Base-by-base conservation (phyloP, 495 filamentous ascomycete genomes). In the Tuber melanosporum region DNA sequence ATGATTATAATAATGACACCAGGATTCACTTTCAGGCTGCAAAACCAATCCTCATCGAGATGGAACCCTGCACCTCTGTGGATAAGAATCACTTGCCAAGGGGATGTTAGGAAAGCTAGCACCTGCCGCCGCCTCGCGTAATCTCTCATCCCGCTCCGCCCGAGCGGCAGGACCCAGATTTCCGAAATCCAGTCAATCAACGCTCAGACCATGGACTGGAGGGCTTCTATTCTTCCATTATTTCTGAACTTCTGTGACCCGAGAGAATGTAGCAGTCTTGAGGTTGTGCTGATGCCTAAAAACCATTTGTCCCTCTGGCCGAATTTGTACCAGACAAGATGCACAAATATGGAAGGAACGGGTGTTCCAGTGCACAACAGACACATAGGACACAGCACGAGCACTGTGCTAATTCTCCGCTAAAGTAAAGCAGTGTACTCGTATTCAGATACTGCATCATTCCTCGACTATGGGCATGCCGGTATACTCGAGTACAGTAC, bases 121-220 rank as follows among this genome's bases (percentile, higher is more conserved):
- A 66, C 26, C 47, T n/a, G 20, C 47, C 47, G 47, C 57, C 57
- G 57, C 57, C 57, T 66, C 57, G 57, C 57, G 57, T 66, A 66
- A 36, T 36, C 57, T 66, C 57, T 66, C 26, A 66, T 66, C 57
- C 57, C 57, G 57, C n/a, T 36, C 57, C 57, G 57, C 32, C 57
- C 57, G 57, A 66, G 26, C 57, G 57, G 26, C 57, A 66, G 57
- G 57, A 26, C 12, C 26, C 57, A 66, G 57, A 66, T 66, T 17
- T 66, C 57, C 26, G 26, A 17, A 66, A 32, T 66, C 57, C 26
- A 36, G 57, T 66, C 26, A 66, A 66, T 36, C 57, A 66, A 14
- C 57, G 57, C 57, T 66, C 57, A 66, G 57, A 36, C 57, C 57
- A 66, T 36, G 12, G 26, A 62, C 57, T 36, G 26, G 57, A 66